Evolutionary conservation across 2,329 filamentous ascomycete species (phyloP).

Genomic region (Pseudogymnoascus sp.): DNA sequence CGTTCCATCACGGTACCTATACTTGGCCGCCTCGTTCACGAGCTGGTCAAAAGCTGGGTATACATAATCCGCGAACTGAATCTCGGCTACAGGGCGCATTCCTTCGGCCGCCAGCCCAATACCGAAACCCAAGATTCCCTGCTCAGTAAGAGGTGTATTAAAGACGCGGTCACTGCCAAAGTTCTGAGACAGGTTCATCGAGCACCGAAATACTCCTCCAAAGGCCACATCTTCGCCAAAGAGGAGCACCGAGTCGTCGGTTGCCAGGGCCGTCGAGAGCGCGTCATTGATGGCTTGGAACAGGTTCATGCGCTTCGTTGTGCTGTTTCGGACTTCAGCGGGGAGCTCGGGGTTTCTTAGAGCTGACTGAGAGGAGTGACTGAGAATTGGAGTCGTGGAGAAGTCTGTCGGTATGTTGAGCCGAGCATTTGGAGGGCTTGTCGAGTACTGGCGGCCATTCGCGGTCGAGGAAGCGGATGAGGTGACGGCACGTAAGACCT

Average conservation of each 20-base stretch:
- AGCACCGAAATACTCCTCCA: constrained; percentile 91
- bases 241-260: constrained; percentile 77
- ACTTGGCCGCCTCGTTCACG: constrained; percentile 68
- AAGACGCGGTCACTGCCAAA: constrained; percentile 87
- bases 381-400: constrained; percentile 67
- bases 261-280: constrained; percentile 69
- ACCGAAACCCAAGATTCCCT: constrained; percentile 89
- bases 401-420: constrained; percentile 89
- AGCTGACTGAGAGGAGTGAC: constrained; percentile 67
- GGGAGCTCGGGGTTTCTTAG: constrained; percentile 66
- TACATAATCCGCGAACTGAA: constrained; percentile 73
- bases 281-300: constrained; percentile 93
- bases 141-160: constrained; percentile 90
- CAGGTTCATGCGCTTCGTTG: constrained; percentile 82
- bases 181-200: constrained; percentile 79
- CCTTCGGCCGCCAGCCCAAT: constrained; percentile 86
- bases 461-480: neutral
- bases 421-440: constrained; percentile 45
- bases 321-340: constrained; percentile 51
- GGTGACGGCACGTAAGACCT: constrained; percentile 1
- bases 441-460: constrained; percentile 20
- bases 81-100: constrained; percentile 85
- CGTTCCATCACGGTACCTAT: constrained; percentile 55
- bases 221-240: constrained; percentile 98
- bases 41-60: constrained; percentile 71